Percentiles rank a stretch among this genome's conserved stretches.
Conservation (phyloP, 345 rosid species). For the Eucalyptus erythrocorys region DNA sequence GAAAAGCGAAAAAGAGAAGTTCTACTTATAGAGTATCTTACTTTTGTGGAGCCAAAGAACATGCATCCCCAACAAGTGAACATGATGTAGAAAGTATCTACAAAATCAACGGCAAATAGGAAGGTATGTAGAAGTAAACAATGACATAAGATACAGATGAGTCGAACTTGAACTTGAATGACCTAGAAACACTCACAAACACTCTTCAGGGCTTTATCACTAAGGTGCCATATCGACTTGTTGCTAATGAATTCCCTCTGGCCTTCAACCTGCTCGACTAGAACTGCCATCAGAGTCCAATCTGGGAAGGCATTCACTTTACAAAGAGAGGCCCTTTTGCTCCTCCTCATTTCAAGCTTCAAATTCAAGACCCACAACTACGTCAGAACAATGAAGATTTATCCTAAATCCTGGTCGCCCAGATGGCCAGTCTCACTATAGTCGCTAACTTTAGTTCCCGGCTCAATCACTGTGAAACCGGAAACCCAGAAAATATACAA, state of each 20-base stretch:
- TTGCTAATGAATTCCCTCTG: constrained; percentile 52
- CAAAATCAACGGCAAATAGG: not conserved
- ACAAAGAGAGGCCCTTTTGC: constrained; percentile 14
- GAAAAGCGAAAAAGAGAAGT: not conserved
- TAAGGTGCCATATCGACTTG: constrained; percentile 76
- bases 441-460: not conserved
- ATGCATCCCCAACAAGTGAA: constrained; percentile 93
- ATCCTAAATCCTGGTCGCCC: not conserved
- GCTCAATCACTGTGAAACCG: not conserved
- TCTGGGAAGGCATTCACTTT: constrained; percentile 57
- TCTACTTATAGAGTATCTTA: constrained; percentile 4
- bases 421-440: not conserved
- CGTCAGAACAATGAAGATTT: not conserved
- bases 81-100: constrained; percentile 82
- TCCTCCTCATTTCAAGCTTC: constrained; percentile 10
- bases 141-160: not conserved
- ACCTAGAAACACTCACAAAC: constrained; percentile 43
- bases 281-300: constrained; percentile 73
- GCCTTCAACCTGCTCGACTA: constrained; percentile 68
- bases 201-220: constrained; percentile 69
- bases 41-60: constrained; percentile 75
- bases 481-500: not conserved
- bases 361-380: not conserved
- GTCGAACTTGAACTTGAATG: not conserved
- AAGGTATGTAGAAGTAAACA: not conserved